Base-by-base conservation (phyloP, 1,284 basidiomycete genomes). In the Naganishia liquefaciens region DNA sequence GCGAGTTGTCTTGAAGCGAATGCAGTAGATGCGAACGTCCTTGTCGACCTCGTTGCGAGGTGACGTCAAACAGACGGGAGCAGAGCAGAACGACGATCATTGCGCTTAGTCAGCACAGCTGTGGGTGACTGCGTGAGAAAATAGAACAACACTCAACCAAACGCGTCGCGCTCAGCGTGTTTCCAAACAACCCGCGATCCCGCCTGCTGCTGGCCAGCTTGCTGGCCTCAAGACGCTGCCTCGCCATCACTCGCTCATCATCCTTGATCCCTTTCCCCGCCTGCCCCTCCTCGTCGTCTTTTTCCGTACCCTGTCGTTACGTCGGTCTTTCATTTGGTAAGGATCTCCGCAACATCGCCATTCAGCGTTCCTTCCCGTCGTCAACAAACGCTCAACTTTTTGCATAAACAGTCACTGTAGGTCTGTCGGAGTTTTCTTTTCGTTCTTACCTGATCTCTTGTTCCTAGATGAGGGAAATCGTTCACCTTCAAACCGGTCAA, bases 401-500 rank as follows among this genome's bases (percentile, higher is more conserved):
- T 42, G 11, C 28, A 28, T 33, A 25, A 33, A 57, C 42, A 57
- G 54, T n/a, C 54, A 57, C 43, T 28, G 54, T 57, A 43, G n/a
- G 54, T 28, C 13, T 39, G 27, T 4, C 3, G 33, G 7, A 2
- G 33, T 37, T 37, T 30, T 28, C 40, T 55, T 19, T 27, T 7
- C 25, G 27, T 44, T 57, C 13, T 46, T 46, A 33, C 5, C 40
- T 19, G 13, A 30, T 9, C 54, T 19, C 15, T 27, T 11, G 17
- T 11, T 33, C 57, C 23, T 42, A 60, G 57, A 60, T 60, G 57
- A 55, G 64, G 42, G 64, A 65, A 61, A 65, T 65, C 51, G 92
- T 95, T 77, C 93, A 95, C 83, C 86, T 95, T 75, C 93, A 95
- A 81, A 94, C 93, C 74, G 92, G 92, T 83, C 90, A 93, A 87